Evolutionary conservation across 305 asterid genomes (phyloP).

Genomic region (Fraxinus sp.): DNA sequence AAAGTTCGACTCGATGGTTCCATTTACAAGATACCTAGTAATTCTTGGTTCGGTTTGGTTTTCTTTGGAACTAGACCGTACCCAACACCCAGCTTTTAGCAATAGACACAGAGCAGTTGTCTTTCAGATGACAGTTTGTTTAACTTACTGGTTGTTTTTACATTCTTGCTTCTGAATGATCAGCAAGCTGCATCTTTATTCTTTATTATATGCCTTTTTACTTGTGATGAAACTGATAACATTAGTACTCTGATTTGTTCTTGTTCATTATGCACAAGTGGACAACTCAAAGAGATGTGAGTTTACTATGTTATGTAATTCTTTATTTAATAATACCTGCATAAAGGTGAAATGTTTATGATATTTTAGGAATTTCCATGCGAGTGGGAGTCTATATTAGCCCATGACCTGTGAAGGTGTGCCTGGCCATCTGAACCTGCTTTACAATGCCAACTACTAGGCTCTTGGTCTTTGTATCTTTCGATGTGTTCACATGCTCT

Average conservation of each 20-base stretch:
- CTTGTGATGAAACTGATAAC: not conserved
- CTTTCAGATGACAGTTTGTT: not conserved
- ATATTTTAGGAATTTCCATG: not conserved
- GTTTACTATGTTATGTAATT: not conserved
- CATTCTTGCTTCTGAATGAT: not conserved
- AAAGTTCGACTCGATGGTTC: not conserved
- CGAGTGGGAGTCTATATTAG: not conserved
- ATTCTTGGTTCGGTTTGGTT: not conserved
- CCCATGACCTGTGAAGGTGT: not conserved
- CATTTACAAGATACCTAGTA: not conserved
- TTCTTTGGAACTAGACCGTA: not conserved
- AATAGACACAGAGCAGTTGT: not conserved
- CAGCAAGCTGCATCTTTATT: not conserved
- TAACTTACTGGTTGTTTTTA: not conserved
- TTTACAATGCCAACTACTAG: not conserved
- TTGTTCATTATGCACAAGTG: not conserved
- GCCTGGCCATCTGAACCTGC: not conserved
- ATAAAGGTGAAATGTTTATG: not conserved
- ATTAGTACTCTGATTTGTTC: not conserved
- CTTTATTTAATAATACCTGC: not conserved
- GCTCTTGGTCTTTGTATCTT: not conserved
- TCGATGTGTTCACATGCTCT: not conserved
- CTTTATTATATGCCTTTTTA: not conserved
- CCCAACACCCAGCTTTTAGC: not conserved
- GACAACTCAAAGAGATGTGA: not conserved